Conservation (phyloP, 2,329 filamentous ascomycete genomes). For the Aplosporella prunicola region DNA sequence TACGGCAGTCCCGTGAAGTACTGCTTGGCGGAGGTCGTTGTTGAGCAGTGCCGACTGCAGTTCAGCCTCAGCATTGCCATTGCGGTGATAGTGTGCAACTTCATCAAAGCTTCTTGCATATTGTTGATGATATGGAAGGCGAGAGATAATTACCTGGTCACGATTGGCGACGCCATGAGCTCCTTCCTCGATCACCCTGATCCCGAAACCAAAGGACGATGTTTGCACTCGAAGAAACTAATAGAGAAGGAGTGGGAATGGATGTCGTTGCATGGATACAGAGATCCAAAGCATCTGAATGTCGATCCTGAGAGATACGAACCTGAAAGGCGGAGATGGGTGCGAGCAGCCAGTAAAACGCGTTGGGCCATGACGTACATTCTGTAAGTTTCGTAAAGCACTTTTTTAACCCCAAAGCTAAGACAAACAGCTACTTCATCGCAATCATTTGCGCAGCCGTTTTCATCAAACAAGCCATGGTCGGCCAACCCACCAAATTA, state of each 20-base stretch:
- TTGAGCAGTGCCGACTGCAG: slow-evolving; percentile 15
- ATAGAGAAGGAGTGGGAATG: slow-evolving; percentile 9
- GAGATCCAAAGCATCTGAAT: not conserved
- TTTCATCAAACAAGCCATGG: slow-evolving; percentile 4
- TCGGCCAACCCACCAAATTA: not conserved
- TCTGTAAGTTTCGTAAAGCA: too few relatives aligned
- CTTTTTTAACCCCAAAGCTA: not conserved
- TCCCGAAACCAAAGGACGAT: slow-evolving; percentile 14
- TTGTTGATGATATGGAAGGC: slow-evolving; percentile 13
- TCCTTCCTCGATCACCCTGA: slow-evolving; percentile 19
- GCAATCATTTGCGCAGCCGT: slow-evolving; percentile 3
- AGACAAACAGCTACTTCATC: not conserved
- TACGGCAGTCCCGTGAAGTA: slow-evolving; percentile 13
- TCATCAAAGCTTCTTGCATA: slow-evolving; percentile 17
- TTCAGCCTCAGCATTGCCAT: slow-evolving; percentile 14
- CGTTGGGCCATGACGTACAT: too few relatives aligned
- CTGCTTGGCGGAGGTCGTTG: slow-evolving; percentile 14
- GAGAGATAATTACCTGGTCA: slow-evolving; percentile 14
- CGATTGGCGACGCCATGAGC: slow-evolving; percentile 20
- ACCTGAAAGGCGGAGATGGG: too few relatives aligned
- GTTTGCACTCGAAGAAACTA: slow-evolving; percentile 13
- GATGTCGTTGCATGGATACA: not conserved
- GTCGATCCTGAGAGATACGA: not conserved
- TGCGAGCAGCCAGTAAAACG: too few relatives aligned
- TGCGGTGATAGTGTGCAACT: slow-evolving; percentile 15